Evolutionary conservation across 1,139 yeast genomes (phyloP), one percentile per base, ranked within the genome.

Genomic region (Petasospora fabianii): DNA sequence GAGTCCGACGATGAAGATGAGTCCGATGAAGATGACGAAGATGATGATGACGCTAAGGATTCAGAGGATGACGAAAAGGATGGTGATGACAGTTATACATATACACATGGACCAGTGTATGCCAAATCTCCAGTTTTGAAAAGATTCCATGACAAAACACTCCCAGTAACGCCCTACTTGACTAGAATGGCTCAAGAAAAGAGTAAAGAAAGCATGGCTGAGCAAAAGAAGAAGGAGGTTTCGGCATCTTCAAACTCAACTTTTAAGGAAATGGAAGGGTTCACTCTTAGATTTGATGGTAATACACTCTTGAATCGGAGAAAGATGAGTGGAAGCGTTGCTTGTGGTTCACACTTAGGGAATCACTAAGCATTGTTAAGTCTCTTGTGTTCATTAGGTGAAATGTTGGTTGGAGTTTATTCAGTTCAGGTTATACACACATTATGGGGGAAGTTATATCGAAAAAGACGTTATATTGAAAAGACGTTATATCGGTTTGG

Each of bases 261-360:
- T 5, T 50, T 53, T 27, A 49, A 47, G 24, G 46, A 46, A 15
- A 42, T 50, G 35, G 48, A 47, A 12, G 42, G 46, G 1, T 77
- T 77, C 53, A 77, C 76, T 46, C 65, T 80, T 54, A 73, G 73
- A 41, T 61, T 80, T 41, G 74, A 71, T 19, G 75, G 77, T 10
- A 80, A 84, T n/a, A 74, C 80, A 2, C 70, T 80, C 43, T 61
- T 80, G 39, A 80, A 71, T 44, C 70, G 85, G 55, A 67, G 85
- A 47, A 73, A 51, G 29, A 43, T 44, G 39, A 38, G 46, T 13
- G 53, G 48, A 14, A 41, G 47, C 27, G 15, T 43, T 10, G 47
- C 43, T 3, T 43, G 47, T 33, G 47, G 47, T 5, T 44, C 47
- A 20, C 27, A 24, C 11, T n/a, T n/a, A n/a, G n/a, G n/a, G n/a